Evolutionary conservation across 768 basidiomycete genomes (phyloP), one percentile per base, ranked within the genome.

Genomic region (Omphalotus guepiniiformis): DNA sequence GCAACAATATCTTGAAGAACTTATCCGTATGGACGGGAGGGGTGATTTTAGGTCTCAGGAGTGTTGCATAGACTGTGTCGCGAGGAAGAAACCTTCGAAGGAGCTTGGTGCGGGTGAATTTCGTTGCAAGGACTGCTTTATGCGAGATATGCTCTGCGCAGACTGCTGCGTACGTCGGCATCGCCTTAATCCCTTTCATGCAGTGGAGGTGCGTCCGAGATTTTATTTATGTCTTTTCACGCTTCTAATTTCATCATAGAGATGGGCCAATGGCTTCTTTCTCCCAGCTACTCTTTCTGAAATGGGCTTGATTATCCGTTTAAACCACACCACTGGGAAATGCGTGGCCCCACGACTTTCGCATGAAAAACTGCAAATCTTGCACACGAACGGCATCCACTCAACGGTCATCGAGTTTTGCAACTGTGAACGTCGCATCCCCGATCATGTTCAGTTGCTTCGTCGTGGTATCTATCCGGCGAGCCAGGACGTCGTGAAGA

Each of bases 301-400:
- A 4, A 32, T 58, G 2, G 56, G 51, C 4, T 46, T 56, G 4
- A 3, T 16, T 0, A 30, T 58, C 8, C 59, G 57, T 35, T 48
- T 60, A 3, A 42, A 50, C 9, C 58, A 60, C 34, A 34, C 22
- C 1, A 38, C 38, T 19, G 35, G 38, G 38, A 5, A 9, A 12
- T 55, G 53, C 42, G 13, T 26, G 6, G 49, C 32, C 18, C 57
- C 53, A 13, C 13, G 34, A 3, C 39, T 48, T n/a, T 23, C 29
- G 15, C 22, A 44, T 18, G 15, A 30, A 7, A 34, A 18, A 6
- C 42, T 58, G 15, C 28, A 36, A 5, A 39, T 60, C 18, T 18
- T 60, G 5, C 50, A 60, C 23, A 49, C 45, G 15, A 54, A 60
- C 29, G 56, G 57, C 0, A 51, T 61, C 23, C 59, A 61, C 27